Evolutionary conservation across 495 filamentous ascomycete species (phyloP).

Genomic region (Penicillium pancosmium): DNA sequence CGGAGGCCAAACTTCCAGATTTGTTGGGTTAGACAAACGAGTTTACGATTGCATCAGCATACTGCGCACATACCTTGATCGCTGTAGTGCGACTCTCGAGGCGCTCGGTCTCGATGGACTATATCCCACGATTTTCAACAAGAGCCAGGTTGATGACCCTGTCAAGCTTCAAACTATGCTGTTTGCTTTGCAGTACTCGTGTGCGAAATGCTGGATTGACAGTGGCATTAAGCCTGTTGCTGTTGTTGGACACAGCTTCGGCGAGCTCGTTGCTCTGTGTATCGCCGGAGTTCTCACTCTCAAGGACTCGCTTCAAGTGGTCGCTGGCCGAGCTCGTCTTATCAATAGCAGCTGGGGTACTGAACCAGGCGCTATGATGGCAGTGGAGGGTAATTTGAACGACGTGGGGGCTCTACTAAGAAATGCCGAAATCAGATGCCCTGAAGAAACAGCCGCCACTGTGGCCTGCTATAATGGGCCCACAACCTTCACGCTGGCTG

Average conservation of each 20-base stretch:
- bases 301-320: conserved; percentile 39
- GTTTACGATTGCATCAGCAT: conserved; percentile 39
- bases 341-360: conserved; percentile 49
- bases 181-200: conserved; percentile 54
- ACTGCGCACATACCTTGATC: conserved; percentile 40
- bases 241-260: conserved; percentile 57
- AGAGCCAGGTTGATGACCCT: conserved; percentile 34
- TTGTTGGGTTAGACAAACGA: conserved; percentile 41
- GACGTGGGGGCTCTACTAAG: conserved; percentile 18
- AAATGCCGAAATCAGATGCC: not conserved
- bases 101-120: conserved; percentile 38
- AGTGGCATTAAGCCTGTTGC: conserved; percentile 31
- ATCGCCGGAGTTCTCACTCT: conserved; percentile 39
- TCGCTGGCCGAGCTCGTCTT: conserved; percentile 45
- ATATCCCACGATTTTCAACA: conserved; percentile 53
- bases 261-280: conserved; percentile 47
- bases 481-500: conserved; percentile 48
- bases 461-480: conserved; percentile 59
- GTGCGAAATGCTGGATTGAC: conserved; percentile 51
- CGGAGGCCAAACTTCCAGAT: conserved; percentile 53
- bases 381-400: conserved; percentile 38
- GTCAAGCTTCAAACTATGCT: conserved; percentile 47
- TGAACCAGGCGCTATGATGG: conserved; percentile 55
- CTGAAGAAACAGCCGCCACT: not conserved
- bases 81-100: conserved; percentile 4